Evolutionary conservation across 108 stramenopile genomes (phyloP).

Genomic region (Fistulifera solaris): DNA sequence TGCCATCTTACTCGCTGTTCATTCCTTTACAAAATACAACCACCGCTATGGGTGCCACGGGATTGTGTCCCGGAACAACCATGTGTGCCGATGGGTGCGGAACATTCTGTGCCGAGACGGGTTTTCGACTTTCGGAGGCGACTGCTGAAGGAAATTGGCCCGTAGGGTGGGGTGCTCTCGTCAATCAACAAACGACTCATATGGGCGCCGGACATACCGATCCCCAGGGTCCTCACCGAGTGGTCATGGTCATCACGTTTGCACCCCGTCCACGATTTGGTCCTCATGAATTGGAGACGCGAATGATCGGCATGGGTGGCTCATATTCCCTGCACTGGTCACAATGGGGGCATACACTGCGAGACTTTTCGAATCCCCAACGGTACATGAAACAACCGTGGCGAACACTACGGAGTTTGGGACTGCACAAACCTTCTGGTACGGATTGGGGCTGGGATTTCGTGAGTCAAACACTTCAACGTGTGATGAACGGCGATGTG

Average conservation of each 20-base stretch:
- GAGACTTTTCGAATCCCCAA: conserved; percentile 36
- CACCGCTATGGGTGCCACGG: conserved; percentile 39
- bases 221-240: conserved; percentile 31
- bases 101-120: conserved; percentile 16
- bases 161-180: conserved; percentile 37
- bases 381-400: conserved; percentile 32
- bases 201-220: conserved; percentile 38
- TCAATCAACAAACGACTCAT: conserved; percentile 51
- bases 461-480: conserved; percentile 16
- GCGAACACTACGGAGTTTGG: conserved; percentile 26
- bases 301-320: conserved; percentile 35
- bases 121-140: conserved; percentile 21
- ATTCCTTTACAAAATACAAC: conserved; percentile 51
- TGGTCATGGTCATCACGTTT: conserved; percentile 48
- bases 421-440: conserved; percentile 26
- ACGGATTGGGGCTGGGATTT: conserved; percentile 39
- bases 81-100: conserved; percentile 30
- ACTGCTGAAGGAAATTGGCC: conserved; percentile 15
- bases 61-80: conserved; percentile 49
- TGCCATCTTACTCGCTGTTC: conserved; percentile 33
- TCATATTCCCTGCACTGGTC: conserved; percentile 42
- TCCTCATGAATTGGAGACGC: conserved; percentile 17
- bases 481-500: conserved; percentile 41
- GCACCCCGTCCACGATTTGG: conserved; percentile 36
- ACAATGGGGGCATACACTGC: conserved; percentile 51